Evolutionary conservation across 768 basidiomycete species (phyloP).

Genomic region (Suillus tomentosus): DNA sequence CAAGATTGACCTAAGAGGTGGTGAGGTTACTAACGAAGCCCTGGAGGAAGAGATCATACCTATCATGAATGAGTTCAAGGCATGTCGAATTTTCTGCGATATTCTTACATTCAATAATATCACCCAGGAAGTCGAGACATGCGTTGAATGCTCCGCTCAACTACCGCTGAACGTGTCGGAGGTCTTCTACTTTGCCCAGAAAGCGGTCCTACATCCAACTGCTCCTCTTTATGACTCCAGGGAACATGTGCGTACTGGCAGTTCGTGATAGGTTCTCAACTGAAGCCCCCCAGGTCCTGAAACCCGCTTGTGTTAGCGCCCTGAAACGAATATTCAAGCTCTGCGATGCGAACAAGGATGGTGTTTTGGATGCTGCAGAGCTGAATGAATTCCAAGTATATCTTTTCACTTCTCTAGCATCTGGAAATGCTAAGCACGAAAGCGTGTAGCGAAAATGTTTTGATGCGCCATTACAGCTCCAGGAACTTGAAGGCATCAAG

Average conservation of each 20-base stretch:
- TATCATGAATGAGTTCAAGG: constrained; percentile 99
- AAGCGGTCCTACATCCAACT: constrained; percentile 95
- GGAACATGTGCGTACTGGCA: constrained; percentile 72
- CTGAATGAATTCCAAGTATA: constrained; percentile 94
- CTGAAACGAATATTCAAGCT: constrained; percentile 94
- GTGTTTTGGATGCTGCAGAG: constrained; percentile 84
- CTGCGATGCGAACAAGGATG: constrained; percentile 94
- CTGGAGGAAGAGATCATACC: constrained; percentile 94
- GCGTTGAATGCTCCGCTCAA: constrained; percentile 95
- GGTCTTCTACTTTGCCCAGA: constrained; percentile 98
- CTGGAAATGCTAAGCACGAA: constrained; percentile 12
- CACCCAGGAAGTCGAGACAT: constrained; percentile 93
- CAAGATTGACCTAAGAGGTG: constrained; percentile 95
- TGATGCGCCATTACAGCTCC: constrained; percentile 84
- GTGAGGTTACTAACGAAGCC: constrained; percentile 91
- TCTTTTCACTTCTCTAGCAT: constrained; percentile 1
- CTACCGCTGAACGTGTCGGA: constrained; percentile 91
- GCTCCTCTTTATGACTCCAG: constrained; percentile 96
- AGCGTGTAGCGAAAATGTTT: constrained; percentile 85
- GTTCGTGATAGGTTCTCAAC: constrained; percentile 16
- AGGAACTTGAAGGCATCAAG: constrained; percentile 96
- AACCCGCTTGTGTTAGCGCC: constrained; percentile 88
- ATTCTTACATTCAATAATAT: constrained; percentile 13
- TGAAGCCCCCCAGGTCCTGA: constrained; percentile 65
- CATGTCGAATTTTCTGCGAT: constrained; percentile 30